Conservation (phyloP, 208 protist genomes). For the Naegleria gruberi region DNA sequence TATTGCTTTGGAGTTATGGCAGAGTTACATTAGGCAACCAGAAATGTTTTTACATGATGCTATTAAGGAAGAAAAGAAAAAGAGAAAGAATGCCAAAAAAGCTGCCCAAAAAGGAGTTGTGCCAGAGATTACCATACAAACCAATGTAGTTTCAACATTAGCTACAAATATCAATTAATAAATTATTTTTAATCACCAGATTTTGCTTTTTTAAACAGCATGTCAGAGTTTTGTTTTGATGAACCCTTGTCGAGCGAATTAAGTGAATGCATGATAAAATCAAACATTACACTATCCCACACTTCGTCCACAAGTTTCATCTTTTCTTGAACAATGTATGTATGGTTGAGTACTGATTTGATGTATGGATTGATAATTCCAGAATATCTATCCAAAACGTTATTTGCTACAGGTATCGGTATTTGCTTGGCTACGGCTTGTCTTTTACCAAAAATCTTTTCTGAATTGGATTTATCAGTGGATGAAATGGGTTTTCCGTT, state of each 20-base stretch:
- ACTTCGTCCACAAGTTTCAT: not conserved
- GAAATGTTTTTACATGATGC: not conserved
- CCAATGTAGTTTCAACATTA: too few species aligned
- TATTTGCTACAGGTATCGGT: not conserved
- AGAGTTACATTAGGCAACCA: not conserved
- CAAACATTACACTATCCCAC: not conserved
- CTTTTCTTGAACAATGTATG: not conserved
- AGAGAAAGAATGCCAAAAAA: not conserved
- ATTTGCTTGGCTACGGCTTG: not conserved
- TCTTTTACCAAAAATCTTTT: slow-evolving; percentile 4
- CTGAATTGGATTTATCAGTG: not conserved
- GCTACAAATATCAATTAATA: too few species aligned
- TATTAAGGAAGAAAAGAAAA: not conserved
- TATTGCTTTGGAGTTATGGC: not conserved
- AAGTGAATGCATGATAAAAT: not conserved
- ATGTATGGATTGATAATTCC: not conserved
- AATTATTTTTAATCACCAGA: too few species aligned
- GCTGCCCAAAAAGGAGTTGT: not conserved
- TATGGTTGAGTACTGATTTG: not conserved
- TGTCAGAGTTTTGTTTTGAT: too few species aligned
- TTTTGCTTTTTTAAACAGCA: too few species aligned
- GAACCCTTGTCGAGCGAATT: not conserved
- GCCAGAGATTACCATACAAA: too few species aligned
- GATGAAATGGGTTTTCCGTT: not conserved
- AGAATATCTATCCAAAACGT: not conserved